phyloP scores from a whole-genome alignment of 371 early-diverging fungal genomes.

The Apophysomyces sp. region DNA sequence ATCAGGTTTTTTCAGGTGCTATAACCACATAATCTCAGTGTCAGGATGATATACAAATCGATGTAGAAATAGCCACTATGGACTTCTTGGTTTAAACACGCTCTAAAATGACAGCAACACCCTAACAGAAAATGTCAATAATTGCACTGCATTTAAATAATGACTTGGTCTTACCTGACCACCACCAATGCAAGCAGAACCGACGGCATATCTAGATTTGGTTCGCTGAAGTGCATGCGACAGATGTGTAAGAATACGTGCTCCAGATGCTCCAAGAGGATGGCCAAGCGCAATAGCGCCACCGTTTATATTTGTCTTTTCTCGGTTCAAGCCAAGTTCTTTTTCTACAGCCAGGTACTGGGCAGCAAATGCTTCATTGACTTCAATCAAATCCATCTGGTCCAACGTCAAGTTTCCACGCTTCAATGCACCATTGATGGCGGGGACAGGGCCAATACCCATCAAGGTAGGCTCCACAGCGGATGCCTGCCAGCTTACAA shows the following conservation, averaged over 20 bases:
- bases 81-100: constrained; percentile 40
- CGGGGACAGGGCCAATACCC: constrained; percentile 95
- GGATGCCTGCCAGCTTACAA: constrained; percentile 84
- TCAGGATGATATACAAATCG: too few species aligned
- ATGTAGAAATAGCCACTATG: too few species aligned
- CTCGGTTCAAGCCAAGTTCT: constrained; percentile 80
- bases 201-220: constrained; percentile 83
- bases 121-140: constrained; percentile 14
- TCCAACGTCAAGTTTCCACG: constrained; percentile 76
- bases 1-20: too few species aligned
- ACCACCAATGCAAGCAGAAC: constrained; percentile 93
- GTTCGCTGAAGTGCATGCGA: constrained; percentile 82
- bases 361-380: constrained; percentile 98
- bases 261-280: constrained; percentile 96
- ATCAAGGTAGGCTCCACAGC: constrained; percentile 86
- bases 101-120: constrained; percentile 56
- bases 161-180: constrained; percentile 66
- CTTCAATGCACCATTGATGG: constrained; percentile 86
- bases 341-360: constrained; percentile 90
- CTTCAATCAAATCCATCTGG: constrained; percentile 92
- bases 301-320: constrained; percentile 85
- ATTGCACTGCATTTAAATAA: constrained; percentile 23
- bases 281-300: constrained; percentile 98
- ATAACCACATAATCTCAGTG: too few species aligned
- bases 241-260: constrained; percentile 90